Conservation (phyloP, 2,329 filamentous ascomycete genomes). For the Aplosporella prunicola region DNA sequence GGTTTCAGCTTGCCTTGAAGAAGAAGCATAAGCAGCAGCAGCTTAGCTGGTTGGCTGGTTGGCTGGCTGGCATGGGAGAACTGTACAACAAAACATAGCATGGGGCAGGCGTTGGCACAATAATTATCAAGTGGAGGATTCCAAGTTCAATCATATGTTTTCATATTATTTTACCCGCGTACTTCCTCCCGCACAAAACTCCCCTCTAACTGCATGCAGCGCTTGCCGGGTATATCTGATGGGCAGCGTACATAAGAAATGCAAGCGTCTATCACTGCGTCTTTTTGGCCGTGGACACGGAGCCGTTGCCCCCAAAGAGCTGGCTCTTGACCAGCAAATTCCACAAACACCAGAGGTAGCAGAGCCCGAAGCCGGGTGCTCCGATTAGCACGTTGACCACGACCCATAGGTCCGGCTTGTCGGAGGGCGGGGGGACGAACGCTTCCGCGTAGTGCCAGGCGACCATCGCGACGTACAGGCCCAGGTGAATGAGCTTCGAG, state of each 20-base stretch:
- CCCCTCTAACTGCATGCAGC: no score
- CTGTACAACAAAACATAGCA: no score
- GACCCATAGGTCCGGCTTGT: conserved; percentile 90
- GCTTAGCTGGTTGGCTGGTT: no score
- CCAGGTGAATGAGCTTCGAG: conserved; percentile 61
- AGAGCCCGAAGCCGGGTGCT: conserved; percentile 72
- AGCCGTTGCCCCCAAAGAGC: conserved; percentile 16
- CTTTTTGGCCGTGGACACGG: conserved; percentile 24
- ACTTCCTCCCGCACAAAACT: no score
- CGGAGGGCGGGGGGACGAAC: conserved; percentile 55
- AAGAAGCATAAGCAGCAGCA: no score
- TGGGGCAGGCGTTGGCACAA: no score
- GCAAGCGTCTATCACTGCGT: conserved; percentile 23
- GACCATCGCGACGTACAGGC: conserved; percentile 69
- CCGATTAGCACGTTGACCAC: conserved; percentile 84
- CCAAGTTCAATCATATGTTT: no score
- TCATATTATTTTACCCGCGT: no score
- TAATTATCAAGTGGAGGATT: no score
- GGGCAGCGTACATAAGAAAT: background rate
- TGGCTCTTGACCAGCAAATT: conserved; percentile 54
- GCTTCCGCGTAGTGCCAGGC: conserved; percentile 72
- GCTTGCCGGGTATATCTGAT: no score
- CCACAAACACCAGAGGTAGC: conserved; percentile 86
- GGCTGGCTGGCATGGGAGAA: no score
- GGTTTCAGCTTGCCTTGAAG: conserved; percentile 74